A percentile compares a stretch with the other conserved stretches of the same genome.
Evolutionary conservation across 768 basidiomycete species (phyloP).

Genomic region (Pleurotus eryngii): DNA sequence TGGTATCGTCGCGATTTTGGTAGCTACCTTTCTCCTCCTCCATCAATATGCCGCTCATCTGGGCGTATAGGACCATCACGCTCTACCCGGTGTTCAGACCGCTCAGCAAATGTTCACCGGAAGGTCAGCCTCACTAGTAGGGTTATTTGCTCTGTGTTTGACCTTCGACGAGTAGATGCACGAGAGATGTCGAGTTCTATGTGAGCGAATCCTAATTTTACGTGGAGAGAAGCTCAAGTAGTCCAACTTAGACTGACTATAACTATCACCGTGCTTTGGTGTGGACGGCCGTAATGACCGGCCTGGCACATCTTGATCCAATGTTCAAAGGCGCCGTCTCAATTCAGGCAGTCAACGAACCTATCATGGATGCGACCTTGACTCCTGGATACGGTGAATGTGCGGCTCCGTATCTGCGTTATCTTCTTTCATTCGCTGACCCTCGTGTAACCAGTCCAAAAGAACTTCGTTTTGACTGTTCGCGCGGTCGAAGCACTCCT

Average conservation of each 20-base stretch:
- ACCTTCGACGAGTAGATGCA: constrained; percentile 45
- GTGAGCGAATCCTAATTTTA: constrained; percentile 31
- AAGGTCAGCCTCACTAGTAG: constrained; percentile 34
- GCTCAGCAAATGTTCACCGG: constrained; percentile 67
- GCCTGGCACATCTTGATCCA: constrained; percentile 66
- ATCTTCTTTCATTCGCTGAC: neutral
- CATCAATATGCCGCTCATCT: constrained; percentile 11
- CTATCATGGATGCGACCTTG: constrained; percentile 62
- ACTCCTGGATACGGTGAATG: constrained; percentile 74
- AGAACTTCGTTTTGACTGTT: constrained; percentile 64
- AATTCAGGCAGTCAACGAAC: constrained; percentile 78
- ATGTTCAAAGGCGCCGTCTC: constrained; percentile 61
- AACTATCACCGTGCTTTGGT: constrained; percentile 77
- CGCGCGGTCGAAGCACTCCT: constrained; percentile 62
- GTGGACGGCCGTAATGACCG: constrained; percentile 83
- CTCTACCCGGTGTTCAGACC: constrained; percentile 66
- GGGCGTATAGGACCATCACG: constrained; percentile 46
- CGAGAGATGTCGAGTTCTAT: constrained; percentile 68
- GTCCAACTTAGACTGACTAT: constrained; percentile 51
- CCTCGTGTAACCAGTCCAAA: constrained; percentile 46
- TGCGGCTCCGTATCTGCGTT: constrained; percentile 27
- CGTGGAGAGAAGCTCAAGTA: neutral
- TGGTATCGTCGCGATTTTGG: constrained; percentile 61
- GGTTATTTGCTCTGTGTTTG: no score
- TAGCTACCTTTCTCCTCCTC: constrained; percentile 57